phyloP scores from a whole-genome alignment of 495 filamentous ascomycete genomes.

The Thermochaetoides thermophila region DNA sequence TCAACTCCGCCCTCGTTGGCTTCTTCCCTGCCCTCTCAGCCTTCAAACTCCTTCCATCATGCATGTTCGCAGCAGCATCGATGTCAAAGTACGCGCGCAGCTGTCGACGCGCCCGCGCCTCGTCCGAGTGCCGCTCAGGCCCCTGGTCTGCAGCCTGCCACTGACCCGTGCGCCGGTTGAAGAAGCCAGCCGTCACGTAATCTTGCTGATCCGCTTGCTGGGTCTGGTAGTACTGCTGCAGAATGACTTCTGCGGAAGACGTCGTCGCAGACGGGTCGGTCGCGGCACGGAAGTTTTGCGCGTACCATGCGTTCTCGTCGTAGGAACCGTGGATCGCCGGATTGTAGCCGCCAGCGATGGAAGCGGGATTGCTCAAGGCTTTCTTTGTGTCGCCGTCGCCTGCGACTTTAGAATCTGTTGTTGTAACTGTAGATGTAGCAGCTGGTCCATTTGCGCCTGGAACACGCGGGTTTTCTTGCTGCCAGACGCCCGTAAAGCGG shows the following conservation, averaged over 20 bases:
- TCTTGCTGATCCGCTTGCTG: conserved; percentile 15
- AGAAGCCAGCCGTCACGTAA: conserved; percentile 56
- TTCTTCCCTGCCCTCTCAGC: conserved; percentile 84
- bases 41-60: conserved; percentile 82
- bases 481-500: conserved; percentile 55
- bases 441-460: conserved; percentile 23
- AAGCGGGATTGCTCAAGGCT: conserved; percentile 15
- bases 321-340: conserved; percentile 92
- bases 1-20: conserved; percentile 67
- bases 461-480: conserved; percentile 85
- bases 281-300: conserved; percentile 31
- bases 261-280: too few relatives aligned
- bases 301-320: conserved; percentile 86
- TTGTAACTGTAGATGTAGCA: conserved; percentile 10
- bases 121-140: conserved; percentile 55
- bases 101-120: conserved; percentile 75
- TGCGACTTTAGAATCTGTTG: conserved; percentile 19
- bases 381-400: conserved; percentile 9
- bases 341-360: conserved; percentile 62
- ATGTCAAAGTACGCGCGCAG: conserved; percentile 95
- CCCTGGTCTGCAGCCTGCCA: conserved; percentile 60
- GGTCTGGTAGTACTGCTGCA: too few relatives aligned
- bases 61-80: conserved; percentile 88
- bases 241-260: conserved; percentile 39
- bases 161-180: conserved; percentile 86